Percentiles rank a stretch among this genome's conserved stretches.
Conservation (phyloP, 2,329 filamentous ascomycete genomes). For the Zymoseptoria pseudotritici region DNA sequence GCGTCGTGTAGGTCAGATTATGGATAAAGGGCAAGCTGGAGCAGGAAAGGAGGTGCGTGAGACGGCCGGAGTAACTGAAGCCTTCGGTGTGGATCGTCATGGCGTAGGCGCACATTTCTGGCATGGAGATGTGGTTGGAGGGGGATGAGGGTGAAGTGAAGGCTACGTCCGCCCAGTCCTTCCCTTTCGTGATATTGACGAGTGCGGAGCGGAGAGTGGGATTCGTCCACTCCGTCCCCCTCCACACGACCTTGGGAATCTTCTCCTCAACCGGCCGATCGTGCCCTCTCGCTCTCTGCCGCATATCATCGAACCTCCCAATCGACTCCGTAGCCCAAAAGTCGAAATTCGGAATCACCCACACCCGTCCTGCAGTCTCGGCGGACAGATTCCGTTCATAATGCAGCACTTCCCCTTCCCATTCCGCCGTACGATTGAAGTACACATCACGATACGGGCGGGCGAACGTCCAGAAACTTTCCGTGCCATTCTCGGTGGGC, state of each 20-base stretch:
- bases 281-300: neutral
- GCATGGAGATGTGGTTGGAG: slow-evolving; percentile 12
- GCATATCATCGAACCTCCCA: no score
- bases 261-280: slow-evolving; percentile 14
- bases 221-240: slow-evolving; percentile 20
- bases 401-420: neutral
- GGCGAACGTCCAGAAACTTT: slow-evolving; percentile 10
- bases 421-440: slow-evolving; percentile 1
- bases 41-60: slow-evolving; percentile 24
- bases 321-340: slow-evolving; percentile 8
- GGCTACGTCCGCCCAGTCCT: slow-evolving; percentile 32
- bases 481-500: slow-evolving; percentile 6
- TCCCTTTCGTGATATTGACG: slow-evolving; percentile 20
- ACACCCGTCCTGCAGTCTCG: slow-evolving; percentile 5
- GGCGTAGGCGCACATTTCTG: slow-evolving; percentile 21
- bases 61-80: slow-evolving; percentile 19
- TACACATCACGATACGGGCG: slow-evolving; percentile 1
- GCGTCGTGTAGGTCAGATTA: slow-evolving; percentile 16
- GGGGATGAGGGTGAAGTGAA: slow-evolving; percentile 15
- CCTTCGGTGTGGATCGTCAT: slow-evolving; percentile 26
- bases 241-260: slow-evolving; percentile 20
- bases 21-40: slow-evolving; percentile 18
- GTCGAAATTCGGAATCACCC: slow-evolving; percentile 12
- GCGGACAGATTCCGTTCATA: slow-evolving; percentile 1
- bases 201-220: slow-evolving; percentile 23